These are phyloP conservation scores for Spathaspora hagerdaliae DNA, from an alignment of 805 yeast species.

Conservation along the genomic window DNA sequence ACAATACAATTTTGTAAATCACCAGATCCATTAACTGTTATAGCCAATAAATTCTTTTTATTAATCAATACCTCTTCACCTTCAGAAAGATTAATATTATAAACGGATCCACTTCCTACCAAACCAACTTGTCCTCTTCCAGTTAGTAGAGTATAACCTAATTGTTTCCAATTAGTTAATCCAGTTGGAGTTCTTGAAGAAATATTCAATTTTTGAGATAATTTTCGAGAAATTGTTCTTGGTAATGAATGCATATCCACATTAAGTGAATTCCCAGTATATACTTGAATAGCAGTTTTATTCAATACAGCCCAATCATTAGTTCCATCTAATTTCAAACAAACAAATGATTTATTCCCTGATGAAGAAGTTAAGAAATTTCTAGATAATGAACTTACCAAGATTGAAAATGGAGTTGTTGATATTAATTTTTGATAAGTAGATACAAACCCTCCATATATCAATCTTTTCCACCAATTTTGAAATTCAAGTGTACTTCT, in stretches of 20 bases:
- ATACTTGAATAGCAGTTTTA: conserved; percentile 45
- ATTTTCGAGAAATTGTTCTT: conserved; percentile 27
- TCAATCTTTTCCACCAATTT: conserved; percentile 38
- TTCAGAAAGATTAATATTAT: conserved; percentile 40
- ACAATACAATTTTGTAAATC: conserved; percentile 41
- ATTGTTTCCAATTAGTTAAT: conserved; percentile 25
- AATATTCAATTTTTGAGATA: conserved; percentile 19
- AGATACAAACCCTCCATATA: conserved; percentile 42
- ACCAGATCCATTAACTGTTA: conserved; percentile 45
- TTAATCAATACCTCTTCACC: conserved; percentile 49
- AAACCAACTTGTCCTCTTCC: conserved; percentile 59
- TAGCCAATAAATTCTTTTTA: conserved; percentile 43
- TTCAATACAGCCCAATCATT: conserved; percentile 60
- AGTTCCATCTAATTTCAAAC: conserved; percentile 51
- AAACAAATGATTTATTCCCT: conserved; percentile 38
- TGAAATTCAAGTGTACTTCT: conserved; percentile 25
- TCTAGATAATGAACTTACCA: conserved; percentile 37
- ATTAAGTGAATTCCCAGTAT: conserved; percentile 48
- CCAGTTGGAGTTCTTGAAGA: conserved; percentile 36
- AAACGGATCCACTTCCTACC: conserved; percentile 52
- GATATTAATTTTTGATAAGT: conserved; percentile 47
- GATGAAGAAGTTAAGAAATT: conserved; percentile 10
- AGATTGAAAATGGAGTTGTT: conserved; percentile 42
- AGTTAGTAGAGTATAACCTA: conserved; percentile 45
- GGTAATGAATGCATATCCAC: conserved; percentile 40